A percentile compares a stretch with the other conserved stretches of the same genome.
Evolutionary conservation across 1,284 basidiomycete species (phyloP).

Genomic region (Cystobasidiaceae sp.): DNA sequence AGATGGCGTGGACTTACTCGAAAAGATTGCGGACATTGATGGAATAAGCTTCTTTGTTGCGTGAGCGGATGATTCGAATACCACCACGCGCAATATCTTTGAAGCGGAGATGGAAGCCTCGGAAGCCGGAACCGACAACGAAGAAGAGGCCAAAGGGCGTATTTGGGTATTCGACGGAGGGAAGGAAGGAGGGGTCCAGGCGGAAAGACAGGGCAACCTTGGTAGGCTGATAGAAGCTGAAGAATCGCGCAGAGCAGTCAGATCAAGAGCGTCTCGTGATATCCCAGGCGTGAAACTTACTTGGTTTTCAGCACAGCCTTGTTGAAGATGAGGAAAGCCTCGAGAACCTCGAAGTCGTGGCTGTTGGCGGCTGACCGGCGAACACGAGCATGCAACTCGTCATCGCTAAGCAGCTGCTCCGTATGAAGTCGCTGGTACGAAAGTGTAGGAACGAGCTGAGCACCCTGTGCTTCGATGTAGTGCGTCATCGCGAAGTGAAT

Average conservation of each 20-base stretch:
- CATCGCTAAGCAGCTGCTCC: slow-evolving; percentile 75
- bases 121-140: slow-evolving; percentile 65
- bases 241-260: neutral
- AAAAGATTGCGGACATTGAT: slow-evolving; percentile 84
- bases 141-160: slow-evolving; percentile 91
- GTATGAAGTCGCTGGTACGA: slow-evolving; percentile 93
- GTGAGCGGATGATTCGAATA: slow-evolving; percentile 88
- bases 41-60: slow-evolving; percentile 73
- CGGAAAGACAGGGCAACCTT: slow-evolving; percentile 98
- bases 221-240: slow-evolving; percentile 87
- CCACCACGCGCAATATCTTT: slow-evolving; percentile 96
- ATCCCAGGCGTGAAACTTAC: no score
- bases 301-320: slow-evolving; percentile 93
- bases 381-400: slow-evolving; percentile 82
- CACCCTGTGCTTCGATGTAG: slow-evolving; percentile 63
- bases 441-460: slow-evolving; percentile 77
- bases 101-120: slow-evolving; percentile 95
- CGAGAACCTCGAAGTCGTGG: slow-evolving; percentile 89
- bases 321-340: slow-evolving; percentile 94
- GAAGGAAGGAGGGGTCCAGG: slow-evolving; percentile 85
- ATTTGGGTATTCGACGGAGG: slow-evolving; percentile 87
- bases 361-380: slow-evolving; percentile 77
- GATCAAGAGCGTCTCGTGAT: no score
- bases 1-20: slow-evolving; percentile 1
- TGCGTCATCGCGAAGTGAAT: slow-evolving; percentile 98